Base-by-base conservation (phyloP, 108 stramenopile species). In the Cyclotella baltica region DNA sequence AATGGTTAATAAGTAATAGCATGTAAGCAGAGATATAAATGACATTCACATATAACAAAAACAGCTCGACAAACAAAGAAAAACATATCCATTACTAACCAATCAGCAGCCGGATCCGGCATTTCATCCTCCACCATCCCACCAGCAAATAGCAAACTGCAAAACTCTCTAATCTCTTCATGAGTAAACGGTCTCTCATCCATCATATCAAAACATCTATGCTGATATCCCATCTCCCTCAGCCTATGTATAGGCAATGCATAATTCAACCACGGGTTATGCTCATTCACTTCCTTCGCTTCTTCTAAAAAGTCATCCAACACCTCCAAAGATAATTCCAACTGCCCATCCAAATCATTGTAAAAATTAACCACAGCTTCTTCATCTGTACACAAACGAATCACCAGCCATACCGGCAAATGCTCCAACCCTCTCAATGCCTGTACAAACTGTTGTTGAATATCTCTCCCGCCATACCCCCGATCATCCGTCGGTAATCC, bases 181-280 rank as follows among this genome's bases (percentile, higher is more conserved):
- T 72, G 69, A 5, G 86, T 87, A 9, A 96, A 77, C 11, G 23
- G 58, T 22, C 90, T 72, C 72, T 97, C 95, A 69, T 95, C 96
- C 72, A 96, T 47, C 78, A 98, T 70, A 67, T 95, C 95, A 80
- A 98, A 93, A 29, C 91, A 59, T 33, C 91, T 81, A 59, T 90
- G 63, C 43, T 88, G 86, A 65, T 88, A 93, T 1, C 97, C 97
- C 85, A 94, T 91, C 69, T 98, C 97, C 9, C 97, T 79, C 58
- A 93, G 77, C 28, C 90, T 70, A 79, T 98, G 97, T 53, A 98
- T 43, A 1, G 92, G 88, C 20, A 95, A 79, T 18, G 76, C 88
- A 78, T 98, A 98, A 53, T 91, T 96, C n/a, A 98, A 66, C 95
- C 95, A 98, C 18, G 84, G 82, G 70, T 98, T 96, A 62, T 88